These are phyloP conservation scores for Aspergillus spinulosporus DNA, from an alignment of 2,329 filamentous ascomycete species.

Conservation along the genomic window DNA sequence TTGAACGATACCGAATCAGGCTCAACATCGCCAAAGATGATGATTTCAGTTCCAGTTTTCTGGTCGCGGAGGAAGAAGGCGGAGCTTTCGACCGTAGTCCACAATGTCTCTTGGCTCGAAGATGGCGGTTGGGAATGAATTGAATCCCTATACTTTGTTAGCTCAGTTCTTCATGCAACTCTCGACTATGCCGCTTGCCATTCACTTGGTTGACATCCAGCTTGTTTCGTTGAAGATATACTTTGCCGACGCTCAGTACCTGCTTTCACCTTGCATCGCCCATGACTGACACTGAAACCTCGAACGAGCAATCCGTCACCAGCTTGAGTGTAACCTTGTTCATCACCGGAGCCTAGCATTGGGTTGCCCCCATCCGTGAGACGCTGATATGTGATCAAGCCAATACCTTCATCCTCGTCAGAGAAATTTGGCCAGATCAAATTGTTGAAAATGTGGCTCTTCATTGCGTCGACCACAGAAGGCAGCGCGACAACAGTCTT, in stretches of 20 bases:
- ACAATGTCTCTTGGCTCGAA: conserved; percentile 14
- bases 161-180: background rate
- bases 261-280: conserved; percentile 72
- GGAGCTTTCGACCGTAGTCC: conserved; percentile 65
- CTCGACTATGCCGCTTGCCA: conserved; percentile 25
- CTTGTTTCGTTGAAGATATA: conserved; percentile 17
- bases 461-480: conserved; percentile 87
- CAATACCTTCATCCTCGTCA: conserved; percentile 92
- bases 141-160: background rate
- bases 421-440: conserved; percentile 96
- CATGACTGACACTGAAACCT: conserved; percentile 84
- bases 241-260: conserved; percentile 34
- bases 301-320: conserved; percentile 85
- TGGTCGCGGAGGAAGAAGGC: conserved; percentile 89
- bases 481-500: conserved; percentile 86
- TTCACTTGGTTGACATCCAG: background rate
- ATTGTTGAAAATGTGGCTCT: conserved; percentile 95
- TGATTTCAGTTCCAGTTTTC: conserved; percentile 69
- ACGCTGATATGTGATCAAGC: conserved; percentile 85
- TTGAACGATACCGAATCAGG: conserved; percentile 81
- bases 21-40: conserved; percentile 95
- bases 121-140: conserved; percentile 33
- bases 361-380: conserved; percentile 86
- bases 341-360: conserved; percentile 75
- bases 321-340: conserved; percentile 81